Conservation (phyloP, 2,329 filamentous ascomycete genomes). For the Hymenotorrendiella dingleyae region DNA sequence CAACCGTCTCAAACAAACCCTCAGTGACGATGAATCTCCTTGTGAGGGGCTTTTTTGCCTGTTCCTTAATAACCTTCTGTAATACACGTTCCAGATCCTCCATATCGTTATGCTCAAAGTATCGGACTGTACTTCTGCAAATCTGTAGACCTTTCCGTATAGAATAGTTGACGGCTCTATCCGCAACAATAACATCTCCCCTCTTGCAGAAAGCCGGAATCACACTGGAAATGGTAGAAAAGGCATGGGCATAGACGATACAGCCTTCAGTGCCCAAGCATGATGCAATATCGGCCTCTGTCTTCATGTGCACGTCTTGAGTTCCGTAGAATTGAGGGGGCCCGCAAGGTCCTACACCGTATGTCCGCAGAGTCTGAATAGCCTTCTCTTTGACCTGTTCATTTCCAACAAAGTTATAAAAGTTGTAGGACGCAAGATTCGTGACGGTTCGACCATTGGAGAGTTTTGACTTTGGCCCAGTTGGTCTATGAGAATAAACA, state of each 20-base stretch:
- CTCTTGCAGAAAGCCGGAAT: slow-evolving; percentile 96
- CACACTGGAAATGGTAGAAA: slow-evolving; percentile 93
- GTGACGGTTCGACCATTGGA: slow-evolving; percentile 82
- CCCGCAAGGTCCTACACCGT: slow-evolving; percentile 93
- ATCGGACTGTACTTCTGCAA: slow-evolving; percentile 81
- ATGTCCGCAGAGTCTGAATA: slow-evolving; percentile 86
- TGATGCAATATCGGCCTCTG: slow-evolving; percentile 85
- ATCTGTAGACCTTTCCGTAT: slow-evolving; percentile 94
- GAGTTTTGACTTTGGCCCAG: slow-evolving; percentile 84
- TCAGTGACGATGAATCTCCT: slow-evolving; percentile 94
- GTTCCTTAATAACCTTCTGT: slow-evolving; percentile 79
- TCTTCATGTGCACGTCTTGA: slow-evolving; percentile 97
- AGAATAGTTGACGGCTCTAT: slow-evolving; percentile 87
- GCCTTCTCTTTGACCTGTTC: slow-evolving; percentile 92
- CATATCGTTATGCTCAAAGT: slow-evolving; percentile 97
- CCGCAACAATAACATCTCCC: slow-evolving; percentile 93
- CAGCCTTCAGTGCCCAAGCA: slow-evolving; percentile 83
- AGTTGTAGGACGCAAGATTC: slow-evolving; percentile 94
- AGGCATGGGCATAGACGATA: slow-evolving; percentile 93
- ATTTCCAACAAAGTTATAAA: slow-evolving; percentile 94
- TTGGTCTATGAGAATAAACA: slow-evolving; percentile 64
- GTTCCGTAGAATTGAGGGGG: slow-evolving; percentile 98
- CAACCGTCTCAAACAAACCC: slow-evolving; percentile 84
- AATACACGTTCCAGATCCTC: slow-evolving; percentile 83
- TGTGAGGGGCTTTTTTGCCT: slow-evolving; percentile 76